Base-by-base conservation (phyloP, 2,329 filamentous ascomycete genomes). In the Plenodomus lindquistii region DNA sequence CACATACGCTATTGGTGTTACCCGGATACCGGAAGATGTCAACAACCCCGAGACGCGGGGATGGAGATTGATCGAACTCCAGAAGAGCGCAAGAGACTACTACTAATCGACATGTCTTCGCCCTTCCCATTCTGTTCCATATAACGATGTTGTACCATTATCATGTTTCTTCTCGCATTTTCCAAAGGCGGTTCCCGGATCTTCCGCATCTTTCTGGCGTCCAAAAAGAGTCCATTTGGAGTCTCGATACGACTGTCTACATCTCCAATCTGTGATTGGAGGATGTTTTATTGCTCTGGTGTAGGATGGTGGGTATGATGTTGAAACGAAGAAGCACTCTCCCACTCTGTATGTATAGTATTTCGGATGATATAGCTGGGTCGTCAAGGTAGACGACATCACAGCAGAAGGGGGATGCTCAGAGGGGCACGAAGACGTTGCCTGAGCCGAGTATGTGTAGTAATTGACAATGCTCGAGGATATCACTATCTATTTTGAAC, bases 61-160 rank as follows among this genome's bases (percentile, higher is more conserved):
- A 24, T 99, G 94, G 94, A 87, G 93, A 66, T 79, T 99, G 73
- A 97, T 99, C 69, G 94, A 99, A 78, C 85, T 99, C 79, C 94
- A 99, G 75, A 99, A 99, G 86, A 95, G 91, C 73, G 93, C 89
- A 46, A 85, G 94, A 67, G 94, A 99, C 77, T 97, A 88, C 65
- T 85, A 87, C 58, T 89, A 78, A 84, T 51, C 38, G 15, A 48
- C 18, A 17, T 9, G 19, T 24, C 37, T 29, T 13, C 18, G 35
- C 21, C 42, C 34, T 44, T 44, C 29, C 13, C 50, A 47, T 27
- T 43, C 39, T 40, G 17, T 34, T 24, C 4, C 29, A 19, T 24
- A 31, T 35, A 37, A 34, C 46, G 27, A 31, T 31, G 11, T 15
- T 62, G 55, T 65, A 62, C 48, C 48, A 61, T 45, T 53, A 56